phyloP scores from a whole-genome alignment of 208 protist genomes.

The Trypanosoma boissoni region DNA sequence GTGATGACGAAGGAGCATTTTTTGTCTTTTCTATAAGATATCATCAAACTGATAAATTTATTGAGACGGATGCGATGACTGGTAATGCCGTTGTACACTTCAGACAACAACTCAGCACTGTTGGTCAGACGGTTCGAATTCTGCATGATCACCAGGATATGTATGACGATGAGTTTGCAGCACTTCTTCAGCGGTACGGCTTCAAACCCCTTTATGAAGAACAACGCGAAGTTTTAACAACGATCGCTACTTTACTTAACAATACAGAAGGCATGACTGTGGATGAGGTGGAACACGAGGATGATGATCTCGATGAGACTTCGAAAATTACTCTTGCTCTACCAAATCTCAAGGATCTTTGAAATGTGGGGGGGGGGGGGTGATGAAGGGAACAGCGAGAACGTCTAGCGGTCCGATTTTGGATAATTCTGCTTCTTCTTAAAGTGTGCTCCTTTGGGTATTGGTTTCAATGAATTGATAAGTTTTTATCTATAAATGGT shows the following conservation, averaged over 20 bases:
- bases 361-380: slow-evolving; percentile 3
- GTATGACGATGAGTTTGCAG: slow-evolving; percentile 54
- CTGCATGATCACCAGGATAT: slow-evolving; percentile 47
- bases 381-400: too few species aligned
- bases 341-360: slow-evolving; percentile 13
- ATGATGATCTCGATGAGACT: slow-evolving; percentile 70
- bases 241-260: slow-evolving; percentile 64
- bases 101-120: slow-evolving; percentile 51
- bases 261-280: slow-evolving; percentile 60
- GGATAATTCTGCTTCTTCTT: too few species aligned
- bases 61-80: slow-evolving; percentile 67
- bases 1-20: slow-evolving; percentile 71
- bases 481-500: too few species aligned
- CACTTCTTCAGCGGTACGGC: slow-evolving; percentile 29
- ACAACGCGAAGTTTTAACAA: slow-evolving; percentile 67
- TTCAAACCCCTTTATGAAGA: slow-evolving; percentile 51
- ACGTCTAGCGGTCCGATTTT: too few species aligned
- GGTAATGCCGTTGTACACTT: slow-evolving; percentile 64
- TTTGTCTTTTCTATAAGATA: slow-evolving; percentile 69
- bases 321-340: slow-evolving; percentile 69
- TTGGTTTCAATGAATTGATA: too few species aligned
- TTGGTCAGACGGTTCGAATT: slow-evolving; percentile 61
- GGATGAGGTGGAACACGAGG: slow-evolving; percentile 76
- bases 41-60: slow-evolving; percentile 52
- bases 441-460: too few species aligned